Evolutionary conservation across 768 basidiomycete genomes (phyloP), one percentile per base, ranked within the genome.

Genomic region (Xanthoconium purpureum): DNA sequence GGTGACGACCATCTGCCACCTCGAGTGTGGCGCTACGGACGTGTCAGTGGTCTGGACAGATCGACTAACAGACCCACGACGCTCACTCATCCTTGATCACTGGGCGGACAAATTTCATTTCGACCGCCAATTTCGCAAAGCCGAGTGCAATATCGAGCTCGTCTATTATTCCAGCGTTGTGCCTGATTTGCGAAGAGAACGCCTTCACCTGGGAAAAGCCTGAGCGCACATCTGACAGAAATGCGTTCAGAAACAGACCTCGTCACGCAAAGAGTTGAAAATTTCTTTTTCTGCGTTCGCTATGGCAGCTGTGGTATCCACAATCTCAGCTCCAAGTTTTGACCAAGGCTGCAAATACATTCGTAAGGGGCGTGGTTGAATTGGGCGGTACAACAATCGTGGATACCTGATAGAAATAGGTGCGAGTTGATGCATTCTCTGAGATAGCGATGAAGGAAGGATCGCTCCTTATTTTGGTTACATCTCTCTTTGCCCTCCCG

Each of bases 101-200:
- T 0, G 96, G 95, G 32, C 84, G 77, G 15, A 87, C 83, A 64
- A 93, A 88, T 37, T 83, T 81, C 75, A 91, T 79, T 60, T 96
- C 91, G 3, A 74, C 69, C 0, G 94, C 96, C 20, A 94, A 77
- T 45, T 80, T 80, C 6, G 94, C 89, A 62, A 96, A 97, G 0
- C 87, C 84, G 3, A 94, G 70, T 1, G 83, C 80, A 14, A 97
- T 84, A 66, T 98, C 95, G 13, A 98, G 72, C 69, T 98, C 94
- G 66, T 95, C 92, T 38, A 94, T 73, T 44, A 94, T 77, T 29
- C 83, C 80, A 5, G 90, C 84, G 65, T 94, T 96, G 30, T 79
- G 77, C 59, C 87, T 80, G n/a, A 98, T 72, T 24, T 75, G 73
- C 6, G 71, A 58, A 12, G 84, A 78, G 58, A 82, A 75, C 14